Evolutionary conservation across 192 early-diverging fungal species (phyloP), one percentile per base, ranked within the genome.

Genomic region (Coemansia sp.): DNA sequence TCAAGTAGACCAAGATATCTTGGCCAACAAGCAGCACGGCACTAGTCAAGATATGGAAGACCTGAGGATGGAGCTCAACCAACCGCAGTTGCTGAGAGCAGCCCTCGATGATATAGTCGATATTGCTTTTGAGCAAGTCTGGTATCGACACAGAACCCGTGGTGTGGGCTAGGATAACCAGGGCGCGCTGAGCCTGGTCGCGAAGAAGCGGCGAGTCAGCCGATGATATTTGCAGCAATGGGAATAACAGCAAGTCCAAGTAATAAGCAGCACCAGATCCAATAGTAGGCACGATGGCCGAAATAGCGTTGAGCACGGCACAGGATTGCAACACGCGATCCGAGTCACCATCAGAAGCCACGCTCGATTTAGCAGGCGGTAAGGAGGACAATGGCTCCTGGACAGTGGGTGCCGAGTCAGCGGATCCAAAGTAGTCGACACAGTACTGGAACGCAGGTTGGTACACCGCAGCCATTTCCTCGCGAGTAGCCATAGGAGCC

Each of bases 81-180:
- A 67, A n/a, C 58, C 74, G 70, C n/a, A 82, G 38, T 45, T 76
- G 74, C 23, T 59, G 70, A 39, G 79, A 66, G 17, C 79, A 76
- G 15, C 67, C 79, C 44, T 82, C 79, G 38, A 82, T 72, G 6
- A 82, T 82, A 45, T 82, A 82, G 44, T 82, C 79, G 9, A 82
- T 44, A 44, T 82, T 82, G 10, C 59, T 46, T 11, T 44, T 62
- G 12, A 82, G 64, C 79, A 82, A 65, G 5, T 67, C 58, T 14
- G 74, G 39, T 14, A 82, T 48, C 2, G 65, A 61, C 1, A 3
- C 5, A 0, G 62, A 42, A 1, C 63, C 57, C 10, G 57, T 66
- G 4, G 74, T 63, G 3, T 60, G 63, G 0, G 79, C 71, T n/a
- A 82, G 38, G 1, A 70, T 39, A 0, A 23, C 23, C 32, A 82